Evolutionary conservation across 441 rosid species (phyloP), one percentile per base, ranked within the genome.

Genomic region (Croton laevigatus): DNA sequence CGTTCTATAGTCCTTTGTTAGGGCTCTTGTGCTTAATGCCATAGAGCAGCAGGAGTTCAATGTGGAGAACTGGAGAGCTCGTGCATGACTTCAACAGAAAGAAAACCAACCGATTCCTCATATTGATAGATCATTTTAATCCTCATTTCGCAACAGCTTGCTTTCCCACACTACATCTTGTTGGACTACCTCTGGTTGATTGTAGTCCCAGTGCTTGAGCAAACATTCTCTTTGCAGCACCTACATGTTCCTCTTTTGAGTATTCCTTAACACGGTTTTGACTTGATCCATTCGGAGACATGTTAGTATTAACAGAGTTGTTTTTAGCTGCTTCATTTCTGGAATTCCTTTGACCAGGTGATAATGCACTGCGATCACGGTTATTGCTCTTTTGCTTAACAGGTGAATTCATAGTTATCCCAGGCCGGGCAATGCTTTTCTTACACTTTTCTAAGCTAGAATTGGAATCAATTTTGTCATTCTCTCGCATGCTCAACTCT

Each of bases 191-290:
- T 72, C 66, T 81, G 58, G 79, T 62, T 0, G 86, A 45, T 22
- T 74, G 86, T 57, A 80, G 76, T 69, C 94, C 94, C 73, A 89
- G 62, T 27, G 90, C 94, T 71, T 85, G 73, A 65, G 88, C 88
- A 78, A 89, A 85, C 83, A 89, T 80, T 81, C 94, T 81, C 83
- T 79, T 87, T 65, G 90, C 89, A 42, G 90, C 91, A 38, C 88
- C 91, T 46, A 83, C 6, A 8, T 84, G 91, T 75, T 85, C 83
- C 57, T 72, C 83, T 70, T 80, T 87, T 57, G 80, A 79, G 72
- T 63, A 75, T 10, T 81, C 88, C 71, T 78, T 73, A 36, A 38
- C 68, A 16, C 79, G 73, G 63, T 53, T 73, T 65, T 75, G 74
- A 49, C 80, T 76, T 36, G 73, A 69, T 58, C 68, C 74, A 61